phyloP scores from a whole-genome alignment of 2,329 filamentous ascomycete genomes.

The Fusarium fujikuroi region DNA sequence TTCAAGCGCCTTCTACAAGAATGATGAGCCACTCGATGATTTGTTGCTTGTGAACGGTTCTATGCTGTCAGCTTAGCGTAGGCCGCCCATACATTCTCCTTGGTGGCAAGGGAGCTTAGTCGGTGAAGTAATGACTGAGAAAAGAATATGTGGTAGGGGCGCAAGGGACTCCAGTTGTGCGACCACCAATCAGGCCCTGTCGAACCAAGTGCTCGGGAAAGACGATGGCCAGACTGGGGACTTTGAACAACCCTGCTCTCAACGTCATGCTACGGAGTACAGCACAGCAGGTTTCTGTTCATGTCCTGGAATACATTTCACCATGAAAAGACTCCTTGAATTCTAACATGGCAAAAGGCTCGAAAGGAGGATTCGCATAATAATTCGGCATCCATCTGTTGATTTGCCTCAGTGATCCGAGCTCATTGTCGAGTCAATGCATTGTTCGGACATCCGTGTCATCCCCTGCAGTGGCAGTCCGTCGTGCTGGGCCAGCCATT shows the following conservation, averaged over 20 bases:
- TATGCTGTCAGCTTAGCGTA: conserved; percentile 40
- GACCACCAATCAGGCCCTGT: conserved; percentile 45
- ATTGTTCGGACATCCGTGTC: conserved; percentile 18
- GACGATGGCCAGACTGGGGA: conserved; percentile 34
- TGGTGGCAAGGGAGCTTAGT: conserved; percentile 38
- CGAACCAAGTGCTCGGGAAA: conserved; percentile 41
- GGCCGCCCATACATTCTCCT: conserved; percentile 32
- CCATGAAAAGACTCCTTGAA: neutral
- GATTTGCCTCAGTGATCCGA: conserved; percentile 22
- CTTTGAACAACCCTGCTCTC: conserved; percentile 25
- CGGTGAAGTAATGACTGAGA: conserved; percentile 32
- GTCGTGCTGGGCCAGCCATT: conserved; percentile 29
- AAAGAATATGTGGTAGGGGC: conserved; percentile 31
- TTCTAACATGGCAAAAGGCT: neutral
- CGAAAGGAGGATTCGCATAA: neutral
- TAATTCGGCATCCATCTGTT: conserved; percentile 5
- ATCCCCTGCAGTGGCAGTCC: conserved; percentile 25
- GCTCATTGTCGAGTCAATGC: conserved; percentile 32
- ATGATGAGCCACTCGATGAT: conserved; percentile 23
- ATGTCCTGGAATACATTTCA: neutral
- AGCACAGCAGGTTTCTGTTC: neutral
- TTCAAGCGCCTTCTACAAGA: conserved; percentile 13
- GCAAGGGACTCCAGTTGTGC: conserved; percentile 25
- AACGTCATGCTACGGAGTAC: conserved; percentile 28
- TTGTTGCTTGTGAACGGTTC: conserved; percentile 12